Base-by-base conservation (phyloP, 805 yeast genomes). In the Myxozyma nipponensis region DNA sequence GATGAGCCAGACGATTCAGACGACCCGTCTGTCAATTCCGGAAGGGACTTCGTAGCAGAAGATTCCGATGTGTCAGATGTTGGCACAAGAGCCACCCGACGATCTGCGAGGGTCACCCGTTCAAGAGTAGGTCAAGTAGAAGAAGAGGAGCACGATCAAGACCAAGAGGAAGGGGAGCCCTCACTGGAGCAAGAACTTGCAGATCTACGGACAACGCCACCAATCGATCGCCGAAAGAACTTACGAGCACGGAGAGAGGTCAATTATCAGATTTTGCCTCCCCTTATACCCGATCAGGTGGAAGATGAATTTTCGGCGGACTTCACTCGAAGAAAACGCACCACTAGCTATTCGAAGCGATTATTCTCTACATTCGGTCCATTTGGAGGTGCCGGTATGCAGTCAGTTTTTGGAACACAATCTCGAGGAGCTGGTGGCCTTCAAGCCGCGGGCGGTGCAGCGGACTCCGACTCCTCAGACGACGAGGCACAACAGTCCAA, bases 351-450 rank as follows among this genome's bases (percentile, higher is more conserved):
- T 4, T 64, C 72, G 17, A 77, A 89, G 62, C 77, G 95, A 37
- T 70, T 93, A 35, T 90, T 86, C 63, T 95, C 96, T 4, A 91
- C 96, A 0, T 88, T 89, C 15, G 98, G 98, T 0, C 98, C 98
- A 1, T 91, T 91, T 73, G 98, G 98, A 25, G 98, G 98, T 21
- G 83, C 91, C 54, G 97, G 91, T 64, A 95, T 88, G 0, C 77
- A 82, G 5, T 84, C 96, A 0, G 71, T 91, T 26, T 88, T 89
- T 67, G 90, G 93, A 42, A 79, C 80, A 50, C 28, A 17, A 3
- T 39, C 40, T 3, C 44, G 50, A 19, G 72, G 75, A 22, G 81
- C 86, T 3, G 77, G 78, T 1, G 74, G 73, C 4, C 52, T 51
- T n/a, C 60, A 39, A 42, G 58, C 60, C 2, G 62, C 61, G 22